Conservation (phyloP, 2,329 filamentous ascomycete species). For the Claviceps capensis region DNA sequence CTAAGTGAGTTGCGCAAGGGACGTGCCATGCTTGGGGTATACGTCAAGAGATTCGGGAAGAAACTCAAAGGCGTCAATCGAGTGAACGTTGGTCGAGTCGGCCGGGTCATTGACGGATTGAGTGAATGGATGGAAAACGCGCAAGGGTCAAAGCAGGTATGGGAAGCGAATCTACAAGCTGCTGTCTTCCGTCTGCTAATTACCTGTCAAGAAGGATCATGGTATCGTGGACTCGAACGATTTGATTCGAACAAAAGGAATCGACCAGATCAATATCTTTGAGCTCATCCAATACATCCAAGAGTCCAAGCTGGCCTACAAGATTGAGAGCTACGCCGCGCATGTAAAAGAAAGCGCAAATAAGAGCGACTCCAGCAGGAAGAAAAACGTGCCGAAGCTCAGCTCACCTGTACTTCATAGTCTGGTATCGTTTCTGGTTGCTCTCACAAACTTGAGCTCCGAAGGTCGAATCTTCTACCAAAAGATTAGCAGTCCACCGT, state of each 20-base stretch:
- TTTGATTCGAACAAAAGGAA: slow-evolving; percentile 68
- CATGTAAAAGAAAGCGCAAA: slow-evolving; percentile 36
- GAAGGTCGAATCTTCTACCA: slow-evolving; percentile 55
- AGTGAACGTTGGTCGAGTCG: slow-evolving; percentile 78
- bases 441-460: slow-evolving; percentile 72
- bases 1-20: slow-evolving; percentile 60
- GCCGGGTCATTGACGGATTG: slow-evolving; percentile 70
- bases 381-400: slow-evolving; percentile 10
- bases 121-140: slow-evolving; percentile 51
- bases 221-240: slow-evolving; percentile 57
- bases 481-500: slow-evolving; percentile 21
- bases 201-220: slow-evolving; percentile 30
- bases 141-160: slow-evolving; percentile 27
- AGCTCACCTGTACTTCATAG: slow-evolving; percentile 39
- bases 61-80: slow-evolving; percentile 82
- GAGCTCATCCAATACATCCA: slow-evolving; percentile 80
- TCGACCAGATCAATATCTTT: slow-evolving; percentile 90
- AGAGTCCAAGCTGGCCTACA: slow-evolving; percentile 83
- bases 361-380: slow-evolving; percentile 19
- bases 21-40: slow-evolving; percentile 62
- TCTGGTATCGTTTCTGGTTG: slow-evolving; percentile 52
- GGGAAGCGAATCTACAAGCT: neutral
- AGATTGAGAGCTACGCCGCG: slow-evolving; percentile 78
- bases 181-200: neutral
- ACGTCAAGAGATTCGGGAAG: slow-evolving; percentile 79